A percentile compares a stretch with the other conserved stretches of the same genome.
Conservation (phyloP, 192 early-diverging fungal species). For the Coemansia aciculifera region DNA sequence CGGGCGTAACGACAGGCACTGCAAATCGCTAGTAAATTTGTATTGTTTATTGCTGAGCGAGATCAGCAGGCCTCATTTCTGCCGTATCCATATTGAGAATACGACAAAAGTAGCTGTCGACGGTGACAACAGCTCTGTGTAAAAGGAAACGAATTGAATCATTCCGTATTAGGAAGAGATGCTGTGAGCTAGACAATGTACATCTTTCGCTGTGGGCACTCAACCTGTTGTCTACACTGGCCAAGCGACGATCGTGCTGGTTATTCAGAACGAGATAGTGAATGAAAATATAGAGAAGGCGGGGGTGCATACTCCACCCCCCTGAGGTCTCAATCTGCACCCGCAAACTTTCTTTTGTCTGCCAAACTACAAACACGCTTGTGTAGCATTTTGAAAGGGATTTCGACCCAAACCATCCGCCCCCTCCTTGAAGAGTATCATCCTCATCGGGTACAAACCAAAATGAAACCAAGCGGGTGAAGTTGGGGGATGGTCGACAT, state of each 20-base stretch:
- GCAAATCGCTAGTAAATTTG: too few species aligned
- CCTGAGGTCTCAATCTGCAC: too few species aligned
- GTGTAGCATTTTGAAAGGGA: too few species aligned
- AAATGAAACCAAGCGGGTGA: too few species aligned
- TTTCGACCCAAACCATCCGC: not conserved
- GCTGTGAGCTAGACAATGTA: not conserved
- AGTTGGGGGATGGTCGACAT: too few species aligned
- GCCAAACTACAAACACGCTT: too few species aligned
- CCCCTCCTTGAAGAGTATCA: not conserved
- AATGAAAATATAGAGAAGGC: not conserved
- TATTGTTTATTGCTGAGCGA: too few species aligned
- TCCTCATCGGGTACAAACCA: not conserved
- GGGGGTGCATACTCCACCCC: not conserved
- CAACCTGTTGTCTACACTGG: too few species aligned
- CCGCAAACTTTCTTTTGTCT: too few species aligned
- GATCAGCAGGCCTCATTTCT: not conserved
- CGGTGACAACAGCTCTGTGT: too few species aligned
- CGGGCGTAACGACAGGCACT: too few species aligned
- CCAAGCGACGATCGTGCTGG: not conserved
- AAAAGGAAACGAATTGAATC: not conserved
- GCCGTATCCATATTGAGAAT: not conserved
- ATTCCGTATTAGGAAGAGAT: not conserved
- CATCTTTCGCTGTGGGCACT: too few species aligned
- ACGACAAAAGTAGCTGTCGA: not conserved
- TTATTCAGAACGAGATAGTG: not conserved